Percentiles rank a stretch among this genome's conserved stretches.
These are phyloP conservation scores for Exophiala alcalophila DNA, from an alignment of 2,329 filamentous ascomycete genomes.

Conservation along the genomic window DNA sequence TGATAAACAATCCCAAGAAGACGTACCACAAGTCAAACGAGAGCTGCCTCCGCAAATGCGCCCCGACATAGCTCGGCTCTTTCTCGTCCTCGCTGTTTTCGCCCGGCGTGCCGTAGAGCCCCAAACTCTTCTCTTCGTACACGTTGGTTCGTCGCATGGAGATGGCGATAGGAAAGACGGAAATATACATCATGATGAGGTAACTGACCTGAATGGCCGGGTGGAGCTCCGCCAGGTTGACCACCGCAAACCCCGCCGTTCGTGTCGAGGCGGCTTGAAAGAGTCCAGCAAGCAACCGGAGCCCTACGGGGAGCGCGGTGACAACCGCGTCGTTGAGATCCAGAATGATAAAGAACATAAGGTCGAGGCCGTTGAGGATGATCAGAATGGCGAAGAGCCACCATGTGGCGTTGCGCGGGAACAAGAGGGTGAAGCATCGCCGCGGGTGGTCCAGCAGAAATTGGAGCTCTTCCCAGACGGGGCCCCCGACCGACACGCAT, in stretches of 20 bases:
- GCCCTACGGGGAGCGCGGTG: conserved; percentile 64
- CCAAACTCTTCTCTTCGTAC: conserved; percentile 61
- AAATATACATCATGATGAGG: conserved; percentile 65
- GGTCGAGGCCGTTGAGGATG: conserved; percentile 75
- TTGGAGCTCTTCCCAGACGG: conserved; percentile 81
- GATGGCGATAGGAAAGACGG: conserved; percentile 60
- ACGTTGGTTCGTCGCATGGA: conserved; percentile 60
- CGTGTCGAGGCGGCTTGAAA: conserved; percentile 89
- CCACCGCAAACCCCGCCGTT: conserved; percentile 83
- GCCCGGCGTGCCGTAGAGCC: conserved; percentile 69
- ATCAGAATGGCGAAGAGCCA: conserved; percentile 89
- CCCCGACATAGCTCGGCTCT: conserved; percentile 78
- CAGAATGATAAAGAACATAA: conserved; percentile 88
- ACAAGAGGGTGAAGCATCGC: conserved; percentile 91
- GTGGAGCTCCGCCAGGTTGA: conserved; percentile 74
- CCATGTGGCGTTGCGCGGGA: conserved; percentile 88
- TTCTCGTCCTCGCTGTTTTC: conserved; percentile 53
- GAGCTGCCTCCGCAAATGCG: conserved; percentile 86
- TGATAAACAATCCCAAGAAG: conserved; percentile 87
- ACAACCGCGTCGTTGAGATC: conserved; percentile 76
- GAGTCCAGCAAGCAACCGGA: conserved; percentile 77
- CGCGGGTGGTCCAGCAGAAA: conserved; percentile 93
- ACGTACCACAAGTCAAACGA: conserved; percentile 98
- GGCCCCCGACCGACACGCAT: conserved; percentile 61
- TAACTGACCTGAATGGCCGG: conserved; percentile 76